These are phyloP conservation scores for Kandelia obovata DNA, from an alignment of 345 rosid species.

Conservation along the genomic window DNA sequence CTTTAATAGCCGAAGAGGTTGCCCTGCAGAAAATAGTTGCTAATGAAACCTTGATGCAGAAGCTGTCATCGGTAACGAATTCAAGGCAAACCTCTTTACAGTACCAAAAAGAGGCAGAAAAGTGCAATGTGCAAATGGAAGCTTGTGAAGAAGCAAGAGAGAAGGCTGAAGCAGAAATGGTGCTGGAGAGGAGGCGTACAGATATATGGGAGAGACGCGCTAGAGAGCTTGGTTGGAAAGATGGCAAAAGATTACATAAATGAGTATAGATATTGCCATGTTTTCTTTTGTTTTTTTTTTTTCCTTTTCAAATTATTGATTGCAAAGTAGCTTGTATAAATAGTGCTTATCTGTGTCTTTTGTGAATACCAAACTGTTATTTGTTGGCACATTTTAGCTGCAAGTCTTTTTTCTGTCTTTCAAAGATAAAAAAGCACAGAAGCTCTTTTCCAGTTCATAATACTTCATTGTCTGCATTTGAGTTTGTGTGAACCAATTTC, in stretches of 20 bases:
- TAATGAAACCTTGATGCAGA: slow-evolving; percentile 30
- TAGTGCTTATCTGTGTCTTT: not conserved
- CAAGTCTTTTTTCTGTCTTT: no score
- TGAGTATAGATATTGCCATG: not conserved
- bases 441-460: no score
- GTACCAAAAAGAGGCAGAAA: slow-evolving; percentile 43
- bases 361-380: not conserved
- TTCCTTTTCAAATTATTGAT: not conserved
- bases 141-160: slow-evolving; percentile 44
- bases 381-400: no score
- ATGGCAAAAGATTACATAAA: slow-evolving; percentile 1
- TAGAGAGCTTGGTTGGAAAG: slow-evolving; percentile 33
- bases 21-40: slow-evolving; percentile 32
- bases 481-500: no score
- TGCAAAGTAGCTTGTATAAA: not conserved
- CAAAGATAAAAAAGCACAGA: no score
- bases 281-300: slow-evolving; percentile 7
- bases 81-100: slow-evolving; percentile 22
- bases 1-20: slow-evolving; percentile 39
- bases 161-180: slow-evolving; percentile 33
- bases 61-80: slow-evolving; percentile 12
- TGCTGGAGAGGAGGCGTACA: slow-evolving; percentile 31
- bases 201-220: slow-evolving; percentile 43
- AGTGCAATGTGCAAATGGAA: slow-evolving; percentile 34
- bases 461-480: no score